Conservation (phyloP, 176 grass and related monocot species). For the Bonia amplexicaulis region DNA sequence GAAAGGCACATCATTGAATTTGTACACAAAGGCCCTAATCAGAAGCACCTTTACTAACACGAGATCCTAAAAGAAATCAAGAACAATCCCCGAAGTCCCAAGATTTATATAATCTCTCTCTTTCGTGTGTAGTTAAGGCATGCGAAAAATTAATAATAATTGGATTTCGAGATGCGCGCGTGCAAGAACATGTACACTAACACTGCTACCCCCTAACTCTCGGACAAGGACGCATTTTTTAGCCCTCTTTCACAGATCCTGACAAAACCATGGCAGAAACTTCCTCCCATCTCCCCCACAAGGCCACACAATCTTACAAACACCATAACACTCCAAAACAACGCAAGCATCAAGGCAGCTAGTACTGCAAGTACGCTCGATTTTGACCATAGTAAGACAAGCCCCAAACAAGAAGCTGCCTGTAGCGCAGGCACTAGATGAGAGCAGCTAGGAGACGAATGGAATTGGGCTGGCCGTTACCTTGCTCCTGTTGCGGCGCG, state of each 20-base stretch:
- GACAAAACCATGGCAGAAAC: conserved; percentile 32
- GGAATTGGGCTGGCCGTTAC: not conserved
- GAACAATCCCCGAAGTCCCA: not conserved
- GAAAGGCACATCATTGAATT: conserved; percentile 40
- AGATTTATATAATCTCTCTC: conserved; percentile 3
- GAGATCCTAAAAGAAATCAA: conserved; percentile 24
- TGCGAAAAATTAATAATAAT: not conserved
- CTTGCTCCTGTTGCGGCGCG: conserved; percentile 7
- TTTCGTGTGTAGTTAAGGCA: not conserved
- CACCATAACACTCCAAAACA: conserved; percentile 18
- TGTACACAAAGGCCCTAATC: conserved; percentile 34
- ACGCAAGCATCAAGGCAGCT: conserved; percentile 19
- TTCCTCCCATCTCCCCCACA: not conserved
- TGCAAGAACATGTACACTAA: not conserved
- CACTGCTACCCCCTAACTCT: not conserved
- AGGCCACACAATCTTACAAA: not conserved
- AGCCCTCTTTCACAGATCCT: not conserved
- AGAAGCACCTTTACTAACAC: conserved; percentile 23
- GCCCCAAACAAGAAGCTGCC: not conserved
- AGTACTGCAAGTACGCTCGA: not conserved
- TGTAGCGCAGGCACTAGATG: not conserved
- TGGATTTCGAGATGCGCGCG: conserved; percentile 6
- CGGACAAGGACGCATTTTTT: conserved; percentile 23
- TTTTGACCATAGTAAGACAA: not conserved
- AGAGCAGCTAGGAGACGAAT: not conserved